phyloP scores from a whole-genome alignment of 2,329 filamentous ascomycete species.

The Sarocladium brachiariae region DNA sequence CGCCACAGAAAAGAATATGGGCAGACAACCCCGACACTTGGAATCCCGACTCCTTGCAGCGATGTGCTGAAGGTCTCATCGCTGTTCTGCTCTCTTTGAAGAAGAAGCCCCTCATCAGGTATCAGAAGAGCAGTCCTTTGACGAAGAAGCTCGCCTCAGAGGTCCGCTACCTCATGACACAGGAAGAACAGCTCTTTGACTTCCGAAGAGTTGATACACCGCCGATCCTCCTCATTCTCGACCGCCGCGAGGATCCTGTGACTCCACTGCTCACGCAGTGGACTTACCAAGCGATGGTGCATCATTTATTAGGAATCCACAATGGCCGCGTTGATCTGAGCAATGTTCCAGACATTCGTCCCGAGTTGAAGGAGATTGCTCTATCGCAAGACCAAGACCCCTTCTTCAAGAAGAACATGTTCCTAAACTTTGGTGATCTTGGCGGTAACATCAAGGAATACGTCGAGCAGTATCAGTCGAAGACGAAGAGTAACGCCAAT shows the following conservation, averaged over 20 bases:
- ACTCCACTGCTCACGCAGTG: slow-evolving; percentile 93
- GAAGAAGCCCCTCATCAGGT: slow-evolving; percentile 92
- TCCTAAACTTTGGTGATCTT: slow-evolving; percentile 91
- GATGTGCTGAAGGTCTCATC: slow-evolving; percentile 80
- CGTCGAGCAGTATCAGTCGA: slow-evolving; percentile 94
- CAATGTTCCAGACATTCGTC: slow-evolving; percentile 73
- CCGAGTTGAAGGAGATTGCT: slow-evolving; percentile 89
- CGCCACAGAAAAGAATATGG: slow-evolving; percentile 74
- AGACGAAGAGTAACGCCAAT: slow-evolving; percentile 92
- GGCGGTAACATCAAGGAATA: slow-evolving; percentile 97
- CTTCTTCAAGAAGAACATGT: slow-evolving; percentile 99
- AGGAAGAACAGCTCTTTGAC: slow-evolving; percentile 94
- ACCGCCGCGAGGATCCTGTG: slow-evolving; percentile 88
- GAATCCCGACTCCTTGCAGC: slow-evolving; percentile 82
- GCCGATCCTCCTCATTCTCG: slow-evolving; percentile 82
- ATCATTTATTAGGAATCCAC: slow-evolving; percentile 86
- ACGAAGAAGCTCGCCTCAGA: slow-evolving; percentile 92
- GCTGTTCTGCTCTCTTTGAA: slow-evolving; percentile 83
- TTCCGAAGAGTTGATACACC: slow-evolving; percentile 93
- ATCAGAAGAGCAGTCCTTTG: slow-evolving; percentile 82
- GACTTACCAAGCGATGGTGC: slow-evolving; percentile 99
- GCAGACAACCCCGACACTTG: slow-evolving; percentile 74
- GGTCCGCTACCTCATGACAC: slow-evolving; percentile 84
- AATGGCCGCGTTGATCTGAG: slow-evolving; percentile 92
- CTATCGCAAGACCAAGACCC: slow-evolving; percentile 95